Evolutionary conservation across 129 eudicot species (phyloP).

Genomic region (Ambrosia trifida): DNA sequence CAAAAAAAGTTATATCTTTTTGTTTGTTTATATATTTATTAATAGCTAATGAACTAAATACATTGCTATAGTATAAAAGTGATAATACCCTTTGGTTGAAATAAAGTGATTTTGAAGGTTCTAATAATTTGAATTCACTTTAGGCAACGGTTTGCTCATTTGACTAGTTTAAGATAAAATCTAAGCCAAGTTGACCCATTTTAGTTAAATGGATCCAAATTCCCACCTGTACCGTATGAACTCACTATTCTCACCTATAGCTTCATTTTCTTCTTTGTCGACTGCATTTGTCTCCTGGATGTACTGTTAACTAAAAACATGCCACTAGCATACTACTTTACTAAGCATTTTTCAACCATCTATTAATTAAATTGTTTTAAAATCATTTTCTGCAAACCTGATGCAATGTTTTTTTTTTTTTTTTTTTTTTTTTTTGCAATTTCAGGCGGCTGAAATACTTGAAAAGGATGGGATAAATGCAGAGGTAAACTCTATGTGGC

Average conservation of each 20-base stretch:
- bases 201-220: neutral
- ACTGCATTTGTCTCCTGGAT: neutral
- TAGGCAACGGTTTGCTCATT: neutral
- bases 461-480: constrained; percentile 73
- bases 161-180: neutral
- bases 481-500: constrained; percentile 45
- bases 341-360: neutral
- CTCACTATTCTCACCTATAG: neutral
- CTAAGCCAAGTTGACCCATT: neutral
- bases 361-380: neutral
- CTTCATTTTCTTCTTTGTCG: neutral
- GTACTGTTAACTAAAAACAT: neutral
- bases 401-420: constrained; percentile 8
- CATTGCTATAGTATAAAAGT: neutral
- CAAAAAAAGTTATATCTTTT: neutral
- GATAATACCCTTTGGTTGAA: neutral
- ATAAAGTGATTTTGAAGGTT: neutral
- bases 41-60: neutral
- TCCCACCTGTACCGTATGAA: neutral
- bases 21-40: neutral
- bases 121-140: neutral
- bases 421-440: constrained; percentile 8
- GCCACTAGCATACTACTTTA: neutral
- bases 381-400: neutral
- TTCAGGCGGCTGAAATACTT: constrained; percentile 79